Conservation (phyloP, 768 basidiomycete species). For the Coprinopsis marcescibilis region DNA sequence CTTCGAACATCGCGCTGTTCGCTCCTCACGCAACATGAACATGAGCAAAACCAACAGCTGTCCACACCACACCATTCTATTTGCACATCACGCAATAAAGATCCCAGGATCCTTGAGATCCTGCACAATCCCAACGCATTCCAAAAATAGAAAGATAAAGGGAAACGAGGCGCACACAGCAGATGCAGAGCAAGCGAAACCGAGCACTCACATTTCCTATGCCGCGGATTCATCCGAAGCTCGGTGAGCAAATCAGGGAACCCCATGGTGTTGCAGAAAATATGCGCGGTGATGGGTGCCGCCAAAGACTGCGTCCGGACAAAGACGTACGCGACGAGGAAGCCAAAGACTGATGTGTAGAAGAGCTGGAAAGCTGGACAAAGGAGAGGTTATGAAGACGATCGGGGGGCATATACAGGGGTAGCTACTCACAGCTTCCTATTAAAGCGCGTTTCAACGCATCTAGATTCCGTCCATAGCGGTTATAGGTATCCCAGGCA, state of each 20-base stretch:
- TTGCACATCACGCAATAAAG: too few relatives aligned
- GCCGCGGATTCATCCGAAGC: conserved; percentile 42
- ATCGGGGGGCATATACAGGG: neutral
- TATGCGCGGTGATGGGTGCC: conserved; percentile 73
- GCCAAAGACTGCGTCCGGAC: conserved; percentile 79
- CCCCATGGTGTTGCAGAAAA: conserved; percentile 95
- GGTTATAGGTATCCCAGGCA: conserved; percentile 79
- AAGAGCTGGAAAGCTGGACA: conserved; percentile 73
- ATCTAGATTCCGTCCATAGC: conserved; percentile 57
- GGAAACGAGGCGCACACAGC: neutral
- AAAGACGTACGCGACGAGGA: conserved; percentile 81
- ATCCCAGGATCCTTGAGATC: too few relatives aligned
- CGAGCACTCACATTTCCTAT: conserved; percentile 42
- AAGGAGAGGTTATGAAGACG: neutral
- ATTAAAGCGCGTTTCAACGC: conserved; percentile 62
- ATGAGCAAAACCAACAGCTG: too few relatives aligned
- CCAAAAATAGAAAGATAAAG: neutral
- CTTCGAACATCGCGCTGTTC: too few relatives aligned
- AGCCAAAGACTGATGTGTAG: conserved; percentile 93
- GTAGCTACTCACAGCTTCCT: conserved; percentile 41
- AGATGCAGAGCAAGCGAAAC: conserved; percentile 9
- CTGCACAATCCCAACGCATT: conserved; percentile 9
- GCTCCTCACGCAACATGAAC: too few relatives aligned
- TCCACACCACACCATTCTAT: too few relatives aligned
- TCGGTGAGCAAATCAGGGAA: conserved; percentile 66